phyloP scores from a whole-genome alignment of 345 rosid genomes.

The Arabis hirsuta region DNA sequence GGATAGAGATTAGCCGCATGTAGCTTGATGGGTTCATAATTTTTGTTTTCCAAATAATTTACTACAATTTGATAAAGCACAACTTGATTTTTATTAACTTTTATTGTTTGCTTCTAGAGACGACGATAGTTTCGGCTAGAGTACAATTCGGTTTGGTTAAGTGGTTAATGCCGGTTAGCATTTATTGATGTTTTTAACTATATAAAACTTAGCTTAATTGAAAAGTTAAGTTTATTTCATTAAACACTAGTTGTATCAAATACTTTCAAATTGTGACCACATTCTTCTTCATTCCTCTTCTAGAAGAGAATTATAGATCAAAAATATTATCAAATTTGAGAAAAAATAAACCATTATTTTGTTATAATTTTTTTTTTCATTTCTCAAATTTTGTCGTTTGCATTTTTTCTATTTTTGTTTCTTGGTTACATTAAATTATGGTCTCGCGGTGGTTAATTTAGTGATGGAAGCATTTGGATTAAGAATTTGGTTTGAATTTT shows the following conservation, averaged over 20 bases:
- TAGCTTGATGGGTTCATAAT: conserved; percentile 1
- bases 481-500: background rate
- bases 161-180: background rate
- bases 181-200: background rate
- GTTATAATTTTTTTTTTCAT: too few species aligned
- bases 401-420: too few species aligned
- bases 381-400: too few species aligned
- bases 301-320: too few species aligned
- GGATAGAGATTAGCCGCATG: conserved; percentile 25
- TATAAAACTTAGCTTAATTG: background rate
- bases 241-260: background rate
- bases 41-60: conserved; percentile 6
- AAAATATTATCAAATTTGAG: too few species aligned
- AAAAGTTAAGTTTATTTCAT: background rate
- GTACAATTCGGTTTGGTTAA: background rate
- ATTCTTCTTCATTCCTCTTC: too few species aligned
- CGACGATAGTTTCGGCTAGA: background rate
- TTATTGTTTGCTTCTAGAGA: background rate
- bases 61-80: background rate
- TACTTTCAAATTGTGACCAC: background rate
- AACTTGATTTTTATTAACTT: background rate
- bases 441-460: too few species aligned
- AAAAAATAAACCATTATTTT: too few species aligned
- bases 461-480: background rate
- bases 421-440: background rate